phyloP scores from a whole-genome alignment of 1,284 basidiomycete species.

The Tremellales sp. region DNA sequence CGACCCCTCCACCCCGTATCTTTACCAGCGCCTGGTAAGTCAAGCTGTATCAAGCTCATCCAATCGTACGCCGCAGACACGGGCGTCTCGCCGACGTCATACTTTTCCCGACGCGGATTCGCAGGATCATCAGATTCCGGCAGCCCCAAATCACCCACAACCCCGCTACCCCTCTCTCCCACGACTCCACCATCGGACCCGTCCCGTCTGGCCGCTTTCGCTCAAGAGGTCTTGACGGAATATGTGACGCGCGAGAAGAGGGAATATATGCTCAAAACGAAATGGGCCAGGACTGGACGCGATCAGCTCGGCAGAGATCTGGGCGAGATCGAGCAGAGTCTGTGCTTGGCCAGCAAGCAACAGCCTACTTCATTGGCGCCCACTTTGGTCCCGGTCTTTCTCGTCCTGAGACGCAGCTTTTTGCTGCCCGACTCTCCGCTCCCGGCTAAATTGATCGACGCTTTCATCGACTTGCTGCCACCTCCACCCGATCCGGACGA shows the following conservation, averaged over 20 bases:
- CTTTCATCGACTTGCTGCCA: conserved; percentile 37
- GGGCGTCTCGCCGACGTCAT: not conserved
- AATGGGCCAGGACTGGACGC: conserved; percentile 45
- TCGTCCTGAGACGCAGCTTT: conserved; percentile 35
- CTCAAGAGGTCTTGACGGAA: conserved; percentile 44
- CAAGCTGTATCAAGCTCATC: conserved; percentile 38
- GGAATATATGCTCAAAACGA: conserved; percentile 45
- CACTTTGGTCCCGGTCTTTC: conserved; percentile 33
- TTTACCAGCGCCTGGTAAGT: conserved; percentile 43
- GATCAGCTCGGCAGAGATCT: conserved; percentile 43
- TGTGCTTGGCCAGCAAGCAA: conserved; percentile 26
- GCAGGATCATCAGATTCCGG: not conserved
- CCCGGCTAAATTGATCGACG: conserved; percentile 23
- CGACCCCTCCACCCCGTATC: conserved; percentile 31
- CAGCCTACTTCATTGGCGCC: conserved; percentile 19
- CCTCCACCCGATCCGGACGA: conserved; percentile 41
- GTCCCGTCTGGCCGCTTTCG: conserved; percentile 33
- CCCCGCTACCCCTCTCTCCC: conserved; percentile 9
- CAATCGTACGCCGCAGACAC: conserved; percentile 25
- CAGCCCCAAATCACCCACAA: conserved; percentile 14
- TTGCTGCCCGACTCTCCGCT: conserved; percentile 32
- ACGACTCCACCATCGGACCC: conserved; percentile 12
- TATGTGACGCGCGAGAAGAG: conserved; percentile 45
- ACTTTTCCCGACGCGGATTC: not conserved
- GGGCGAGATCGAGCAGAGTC: conserved; percentile 42